Percentiles rank a stretch among this genome's conserved stretches.
These are phyloP conservation scores for Coprinopsis cinerea DNA, from an alignment of 768 basidiomycete species.

Conservation along the genomic window DNA sequence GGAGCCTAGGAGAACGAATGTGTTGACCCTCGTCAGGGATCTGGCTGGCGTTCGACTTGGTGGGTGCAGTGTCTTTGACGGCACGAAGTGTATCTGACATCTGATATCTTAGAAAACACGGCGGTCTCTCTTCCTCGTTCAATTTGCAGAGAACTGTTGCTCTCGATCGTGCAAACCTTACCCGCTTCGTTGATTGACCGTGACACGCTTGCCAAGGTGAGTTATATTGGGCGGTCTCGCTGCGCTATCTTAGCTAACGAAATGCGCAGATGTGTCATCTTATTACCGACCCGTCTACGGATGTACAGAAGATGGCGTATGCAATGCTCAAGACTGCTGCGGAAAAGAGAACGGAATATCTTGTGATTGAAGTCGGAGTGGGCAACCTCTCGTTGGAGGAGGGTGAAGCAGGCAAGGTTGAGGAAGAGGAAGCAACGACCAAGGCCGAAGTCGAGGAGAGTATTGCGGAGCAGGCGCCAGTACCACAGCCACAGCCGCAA, in stretches of 20 bases:
- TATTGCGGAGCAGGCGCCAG: neutral
- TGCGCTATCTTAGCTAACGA: conserved; percentile 2
- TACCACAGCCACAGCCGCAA: no score
- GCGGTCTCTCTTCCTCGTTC: conserved; percentile 51
- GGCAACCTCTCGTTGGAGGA: no score
- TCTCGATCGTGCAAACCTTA: conserved; percentile 63
- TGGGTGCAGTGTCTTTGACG: conserved; percentile 23
- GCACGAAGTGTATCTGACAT: neutral
- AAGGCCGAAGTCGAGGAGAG: conserved; percentile 28
- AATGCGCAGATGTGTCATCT: conserved; percentile 69
- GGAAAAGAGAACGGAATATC: conserved; percentile 66
- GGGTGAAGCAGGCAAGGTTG: conserved; percentile 38
- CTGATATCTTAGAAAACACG: conserved; percentile 9
- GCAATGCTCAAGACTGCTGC: conserved; percentile 66
- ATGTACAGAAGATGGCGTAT: conserved; percentile 77
- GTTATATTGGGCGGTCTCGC: conserved; percentile 5
- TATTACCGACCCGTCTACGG: conserved; percentile 52
- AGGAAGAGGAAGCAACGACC: conserved; percentile 20
- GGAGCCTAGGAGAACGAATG: conserved; percentile 46
- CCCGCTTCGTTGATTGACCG: conserved; percentile 57
- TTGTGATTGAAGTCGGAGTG: conserved; percentile 84
- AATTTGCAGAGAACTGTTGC: conserved; percentile 58
- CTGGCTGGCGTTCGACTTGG: conserved; percentile 51
- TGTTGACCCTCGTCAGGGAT: conserved; percentile 56
- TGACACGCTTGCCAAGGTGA: conserved; percentile 59